Base-by-base conservation (phyloP, 2,329 filamentous ascomycete genomes). In the Penicillium sp. region DNA sequence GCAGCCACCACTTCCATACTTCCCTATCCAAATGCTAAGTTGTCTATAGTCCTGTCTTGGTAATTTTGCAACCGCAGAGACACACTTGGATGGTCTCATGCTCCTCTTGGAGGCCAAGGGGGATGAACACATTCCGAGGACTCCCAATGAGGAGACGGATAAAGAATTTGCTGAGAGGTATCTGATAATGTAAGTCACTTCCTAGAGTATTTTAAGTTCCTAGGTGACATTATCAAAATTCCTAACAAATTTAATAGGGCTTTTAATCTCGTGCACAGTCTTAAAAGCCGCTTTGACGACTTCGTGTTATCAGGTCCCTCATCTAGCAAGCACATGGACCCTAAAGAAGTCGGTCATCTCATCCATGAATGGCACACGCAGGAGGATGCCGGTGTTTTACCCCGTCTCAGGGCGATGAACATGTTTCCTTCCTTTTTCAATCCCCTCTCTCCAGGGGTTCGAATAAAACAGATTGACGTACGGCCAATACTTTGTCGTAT, bases 401-500 rank as follows among this genome's bases (percentile, higher is more conserved):
- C 47, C 5, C 47, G 47, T 16, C 47, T 50, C 16, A 35, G 47
- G 47, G 47, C 47, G n/a, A 23, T 50, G 47, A 50, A 40, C 20
- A 40, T 50, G 47, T 50, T 50, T n/a, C 47, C 47, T 40, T 50
- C 47, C 18, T 50, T 50, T 40, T 40, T 50, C 6, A 50, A n/a
- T 24, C 47, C 47, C 30, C 24, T 50, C 33, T 38, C 47, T 23
- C 3, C 30, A 50, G 30, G 16, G 9, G 33, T 24, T 12, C 30
- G 40, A 6, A 40, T 50, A 38, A 18, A 40, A 40, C 30, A 35
- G 30, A 50, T 23, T 24, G 30, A 50, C 11, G 30, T 40, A 11
- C 20, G 18, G 30, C 47, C 47, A 16, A 50, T 50, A 5, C 47
- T 50, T 40, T 18, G n/a, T 40, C 24, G 18, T 40, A 38, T 50